These are phyloP conservation scores for Sporothrix brunneoviolacea DNA, from an alignment of 2,329 filamentous ascomycete genomes.

Conservation along the genomic window DNA sequence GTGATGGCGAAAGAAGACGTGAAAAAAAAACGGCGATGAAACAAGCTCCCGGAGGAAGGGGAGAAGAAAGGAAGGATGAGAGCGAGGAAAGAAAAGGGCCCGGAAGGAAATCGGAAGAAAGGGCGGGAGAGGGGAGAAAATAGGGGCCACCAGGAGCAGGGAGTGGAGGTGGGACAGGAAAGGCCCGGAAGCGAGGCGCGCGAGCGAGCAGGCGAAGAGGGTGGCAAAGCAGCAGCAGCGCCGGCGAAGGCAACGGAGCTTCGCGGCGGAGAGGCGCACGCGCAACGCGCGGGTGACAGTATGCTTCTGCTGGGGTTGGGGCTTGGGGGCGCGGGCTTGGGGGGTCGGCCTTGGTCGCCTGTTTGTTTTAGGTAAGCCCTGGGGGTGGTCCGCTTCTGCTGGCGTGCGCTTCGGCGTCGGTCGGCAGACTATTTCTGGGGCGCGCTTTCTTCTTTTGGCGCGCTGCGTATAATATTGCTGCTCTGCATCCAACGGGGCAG, in stretches of 20 bases:
- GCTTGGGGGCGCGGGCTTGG: constrained; percentile 2
- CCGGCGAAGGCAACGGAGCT: constrained; percentile 15
- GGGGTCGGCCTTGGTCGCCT: background rate
- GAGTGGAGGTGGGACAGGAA: constrained; percentile 13
- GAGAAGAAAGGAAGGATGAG: background rate
- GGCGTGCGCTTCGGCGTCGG: constrained; percentile 5
- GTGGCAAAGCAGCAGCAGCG: constrained; percentile 3
- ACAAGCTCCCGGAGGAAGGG: background rate
- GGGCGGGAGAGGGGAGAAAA: background rate
- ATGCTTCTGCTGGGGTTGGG: background rate
- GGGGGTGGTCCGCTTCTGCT: background rate
- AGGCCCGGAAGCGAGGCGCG: constrained; percentile 16
- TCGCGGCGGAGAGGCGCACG: constrained; percentile 11
- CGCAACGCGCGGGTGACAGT: constrained; percentile 8
- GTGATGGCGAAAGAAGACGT: background rate
- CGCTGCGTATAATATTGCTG: too few relatives aligned
- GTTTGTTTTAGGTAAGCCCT: background rate
- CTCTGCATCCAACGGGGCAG: too few relatives aligned
- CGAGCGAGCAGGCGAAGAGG: constrained; percentile 5
- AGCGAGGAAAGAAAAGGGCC: background rate
- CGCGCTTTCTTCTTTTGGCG: background rate
- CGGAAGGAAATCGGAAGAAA: background rate
- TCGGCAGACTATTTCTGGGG: constrained; percentile 7
- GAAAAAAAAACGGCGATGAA: background rate
- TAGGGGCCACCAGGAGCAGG: constrained; percentile 6